phyloP scores from a whole-genome alignment of 139 green algal genomes.

The Chlamydomonas sp. region DNA sequence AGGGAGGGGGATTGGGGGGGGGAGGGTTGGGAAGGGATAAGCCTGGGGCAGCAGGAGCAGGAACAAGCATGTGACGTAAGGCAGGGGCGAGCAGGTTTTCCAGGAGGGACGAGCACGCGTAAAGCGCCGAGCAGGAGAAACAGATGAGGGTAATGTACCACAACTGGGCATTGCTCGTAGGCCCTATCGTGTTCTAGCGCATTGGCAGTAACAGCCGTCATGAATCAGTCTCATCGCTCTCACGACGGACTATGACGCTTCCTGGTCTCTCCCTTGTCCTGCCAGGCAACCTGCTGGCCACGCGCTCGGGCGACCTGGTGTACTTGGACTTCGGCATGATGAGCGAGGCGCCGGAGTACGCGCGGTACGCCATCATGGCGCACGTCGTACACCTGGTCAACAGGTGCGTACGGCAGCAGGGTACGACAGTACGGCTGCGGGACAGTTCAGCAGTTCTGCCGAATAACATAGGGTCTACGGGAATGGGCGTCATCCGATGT shows the following conservation, averaged over 20 bases:
- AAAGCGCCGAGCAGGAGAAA: no score
- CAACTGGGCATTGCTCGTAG: no score
- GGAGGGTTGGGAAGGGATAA: not conserved
- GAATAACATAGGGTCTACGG: no score
- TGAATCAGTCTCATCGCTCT: no score
- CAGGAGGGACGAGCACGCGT: no score
- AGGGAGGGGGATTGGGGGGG: constrained; percentile 50
- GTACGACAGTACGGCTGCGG: not conserved
- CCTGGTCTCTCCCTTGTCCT: not conserved
- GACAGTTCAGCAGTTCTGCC: not conserved
- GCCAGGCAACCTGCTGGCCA: constrained; percentile 94
- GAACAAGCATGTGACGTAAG: not conserved
- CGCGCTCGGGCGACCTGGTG: constrained; percentile 82
- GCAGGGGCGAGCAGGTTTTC: no score
- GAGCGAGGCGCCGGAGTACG: constrained; percentile 82
- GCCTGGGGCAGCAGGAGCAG: not conserved
- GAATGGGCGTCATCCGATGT: no score
- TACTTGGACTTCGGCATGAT: constrained; percentile 98
- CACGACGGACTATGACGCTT: no score
- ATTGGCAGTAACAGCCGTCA: no score
- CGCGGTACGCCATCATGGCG: constrained; percentile 92
- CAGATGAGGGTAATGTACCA: no score
- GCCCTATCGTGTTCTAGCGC: no score
- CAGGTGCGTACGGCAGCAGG: constrained; percentile 9
- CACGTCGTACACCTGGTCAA: constrained; percentile 99